Base-by-base conservation (phyloP, 2,329 filamentous ascomycete genomes). In the Venturia carpophila region DNA sequence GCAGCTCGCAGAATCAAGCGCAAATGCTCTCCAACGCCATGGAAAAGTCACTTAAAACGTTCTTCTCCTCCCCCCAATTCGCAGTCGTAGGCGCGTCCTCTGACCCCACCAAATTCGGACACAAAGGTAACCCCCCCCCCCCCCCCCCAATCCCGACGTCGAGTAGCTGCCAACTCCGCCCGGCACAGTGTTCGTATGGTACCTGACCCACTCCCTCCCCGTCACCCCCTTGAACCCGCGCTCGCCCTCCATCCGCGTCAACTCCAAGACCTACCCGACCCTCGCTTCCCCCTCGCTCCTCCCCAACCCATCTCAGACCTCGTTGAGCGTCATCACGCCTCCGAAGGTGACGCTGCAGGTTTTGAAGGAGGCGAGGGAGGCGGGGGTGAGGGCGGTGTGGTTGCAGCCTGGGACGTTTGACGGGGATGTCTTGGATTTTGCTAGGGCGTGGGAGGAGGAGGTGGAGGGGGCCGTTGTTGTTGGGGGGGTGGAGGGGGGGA, bases 321-420 rank as follows among this genome's bases (percentile, higher is more conserved):
- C 87, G 5, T 80, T 97, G 15, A 93, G 89, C 42, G 84, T 97
- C 71, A 91, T 97, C 73, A 97, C 94, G 15, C 91, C 91, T 3
- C 93, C 94, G 0, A 76, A 82, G 1, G 86, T 90, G 39, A 96
- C 94, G 0, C 82, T 87, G 66, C 78, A 86, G 71, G 79, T 95
- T 9, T 79, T 97, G 49, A 80, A 86, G 68, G 89, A 96, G 75
- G 94, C 93, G 0, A 89, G 87, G 75, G 79, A 83, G 65, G 80
- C 89, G 13, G 87, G 92, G 3, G 79, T 96, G 56, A 82, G 84
- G 21, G 83, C 90, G 34, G 87, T 96, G 5, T 96, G 91, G 89
- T 78, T 97, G 69, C 94, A 97, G 78, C 94, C 94, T 0, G 94
- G 93, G 0, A 92, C 86, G 19, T 97, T 89, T 73, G 87, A 96